phyloP scores from a whole-genome alignment of 345 rosid species.

The Citrus maxima region DNA sequence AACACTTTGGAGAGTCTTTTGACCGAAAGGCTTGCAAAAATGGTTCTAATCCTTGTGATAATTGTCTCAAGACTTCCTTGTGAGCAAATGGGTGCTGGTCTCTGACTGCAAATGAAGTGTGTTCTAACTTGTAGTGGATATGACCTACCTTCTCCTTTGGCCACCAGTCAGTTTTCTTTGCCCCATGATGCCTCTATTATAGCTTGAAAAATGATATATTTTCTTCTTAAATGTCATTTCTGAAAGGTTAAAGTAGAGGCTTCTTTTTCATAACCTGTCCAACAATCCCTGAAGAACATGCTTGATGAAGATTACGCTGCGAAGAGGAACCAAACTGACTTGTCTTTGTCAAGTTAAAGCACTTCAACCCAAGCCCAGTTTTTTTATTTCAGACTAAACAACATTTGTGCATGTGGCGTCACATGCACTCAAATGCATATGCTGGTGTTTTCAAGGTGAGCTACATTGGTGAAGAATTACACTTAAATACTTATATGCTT shows the following conservation, averaged over 20 bases:
- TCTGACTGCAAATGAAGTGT: background rate
- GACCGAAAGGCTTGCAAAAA: slow-evolving; percentile 55
- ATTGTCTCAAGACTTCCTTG: slow-evolving; percentile 52
- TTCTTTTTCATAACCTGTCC: background rate
- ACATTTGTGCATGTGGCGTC: background rate
- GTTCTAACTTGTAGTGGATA: background rate
- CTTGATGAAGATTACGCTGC: background rate
- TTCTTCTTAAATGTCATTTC: background rate
- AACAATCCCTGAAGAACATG: background rate
- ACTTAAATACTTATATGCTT: background rate
- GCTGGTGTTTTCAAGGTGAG: background rate
- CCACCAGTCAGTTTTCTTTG: background rate
- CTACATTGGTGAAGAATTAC: background rate
- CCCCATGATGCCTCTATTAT: background rate
- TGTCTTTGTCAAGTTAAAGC: background rate
- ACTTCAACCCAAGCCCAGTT: background rate
- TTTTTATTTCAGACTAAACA: background rate
- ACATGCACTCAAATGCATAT: background rate
- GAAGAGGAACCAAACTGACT: background rate
- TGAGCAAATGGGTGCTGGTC: slow-evolving; percentile 13
- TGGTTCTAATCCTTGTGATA: slow-evolving; percentile 72
- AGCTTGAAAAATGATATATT: background rate
- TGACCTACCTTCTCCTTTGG: background rate
- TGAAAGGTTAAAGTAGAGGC: background rate
- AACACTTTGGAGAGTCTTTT: slow-evolving; percentile 76